phyloP scores from a whole-genome alignment of 2,329 filamentous ascomycete species.

The Immersiporthe knoxdaviesiana region DNA sequence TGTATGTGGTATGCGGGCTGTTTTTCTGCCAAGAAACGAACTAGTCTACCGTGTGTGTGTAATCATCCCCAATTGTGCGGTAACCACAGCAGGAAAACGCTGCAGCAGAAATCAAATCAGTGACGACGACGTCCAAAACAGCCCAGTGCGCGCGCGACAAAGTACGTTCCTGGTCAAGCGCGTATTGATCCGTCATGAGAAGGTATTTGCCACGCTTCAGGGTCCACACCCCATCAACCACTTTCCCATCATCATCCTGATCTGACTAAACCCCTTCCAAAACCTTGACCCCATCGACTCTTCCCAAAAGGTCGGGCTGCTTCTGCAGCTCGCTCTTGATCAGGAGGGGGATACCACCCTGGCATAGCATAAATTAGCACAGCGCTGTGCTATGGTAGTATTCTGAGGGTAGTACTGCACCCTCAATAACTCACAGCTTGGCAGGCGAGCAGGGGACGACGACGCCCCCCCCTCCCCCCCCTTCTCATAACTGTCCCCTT shows the following conservation, averaged over 20 bases:
- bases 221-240: not conserved
- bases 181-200: not conserved
- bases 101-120: too few relatives aligned
- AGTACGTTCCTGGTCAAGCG: not conserved
- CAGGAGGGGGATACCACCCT: too few relatives aligned
- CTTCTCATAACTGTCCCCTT: not conserved
- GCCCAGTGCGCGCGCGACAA: not conserved
- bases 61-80: too few relatives aligned
- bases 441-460: too few relatives aligned
- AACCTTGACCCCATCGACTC: not conserved
- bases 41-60: too few relatives aligned
- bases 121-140: not conserved
- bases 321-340: not conserved
- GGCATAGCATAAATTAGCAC: not conserved
- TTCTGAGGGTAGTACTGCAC: not conserved
- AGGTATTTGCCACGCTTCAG: not conserved
- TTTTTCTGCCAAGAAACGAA: too few relatives aligned
- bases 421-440: not conserved
- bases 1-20: not conserved
- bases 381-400: not conserved
- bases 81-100: not conserved
- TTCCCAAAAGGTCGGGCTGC: not conserved
- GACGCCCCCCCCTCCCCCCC: not conserved
- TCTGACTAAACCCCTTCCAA: not conserved
- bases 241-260: not conserved